Base-by-base conservation (phyloP, 768 basidiomycete species). In the Mycena belliarum region DNA sequence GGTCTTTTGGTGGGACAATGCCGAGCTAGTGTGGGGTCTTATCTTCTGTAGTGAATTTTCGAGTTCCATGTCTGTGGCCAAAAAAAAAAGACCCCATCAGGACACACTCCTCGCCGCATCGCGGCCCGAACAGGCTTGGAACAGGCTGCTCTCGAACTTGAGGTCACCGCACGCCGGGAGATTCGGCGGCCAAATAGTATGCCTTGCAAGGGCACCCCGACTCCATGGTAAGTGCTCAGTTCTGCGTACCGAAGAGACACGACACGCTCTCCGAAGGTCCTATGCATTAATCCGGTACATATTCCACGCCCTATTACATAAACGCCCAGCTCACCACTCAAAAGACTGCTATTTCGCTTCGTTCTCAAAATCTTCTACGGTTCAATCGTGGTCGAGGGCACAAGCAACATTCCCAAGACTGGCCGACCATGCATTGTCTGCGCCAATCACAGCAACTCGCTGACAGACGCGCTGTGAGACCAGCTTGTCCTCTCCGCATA, bases 361-460 rank as follows among this genome's bases (percentile, higher is more conserved):
- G 91, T 93, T 3, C 84, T 95, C 66, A 91, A 91, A 69, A 90
- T 94, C 60, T 95, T 95, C 74, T 95, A 95, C 70, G 91, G 91
- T 2, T 83, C 87, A 11, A 93, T 95, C 54, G 89, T 95, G 24
- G 81, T 95, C 16, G 91, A 95, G 70, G 89, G 90, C 67, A 76
- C 77, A 4, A 75, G 91, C 44, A 72, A 83, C 49, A 84, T 95
- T 49, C 91, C 92, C 21, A 71, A 76, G 65, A 86, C 81, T 12
- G 93, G 93, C 4, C 73, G 77, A 52, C 89, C 93, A 64, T 91
- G 89, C 65, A 87, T 95, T 49, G 83, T 95, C 26, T 89, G 86
- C 64, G 84, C 92, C 16, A 95, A 95, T 65, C 93, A 95, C 71
- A 85, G 85, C 68, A 94, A 94, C 70, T 89, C 88, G 2, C 73